phyloP scores from a whole-genome alignment of 768 basidiomycete genomes.

The Trametes cingulata region DNA sequence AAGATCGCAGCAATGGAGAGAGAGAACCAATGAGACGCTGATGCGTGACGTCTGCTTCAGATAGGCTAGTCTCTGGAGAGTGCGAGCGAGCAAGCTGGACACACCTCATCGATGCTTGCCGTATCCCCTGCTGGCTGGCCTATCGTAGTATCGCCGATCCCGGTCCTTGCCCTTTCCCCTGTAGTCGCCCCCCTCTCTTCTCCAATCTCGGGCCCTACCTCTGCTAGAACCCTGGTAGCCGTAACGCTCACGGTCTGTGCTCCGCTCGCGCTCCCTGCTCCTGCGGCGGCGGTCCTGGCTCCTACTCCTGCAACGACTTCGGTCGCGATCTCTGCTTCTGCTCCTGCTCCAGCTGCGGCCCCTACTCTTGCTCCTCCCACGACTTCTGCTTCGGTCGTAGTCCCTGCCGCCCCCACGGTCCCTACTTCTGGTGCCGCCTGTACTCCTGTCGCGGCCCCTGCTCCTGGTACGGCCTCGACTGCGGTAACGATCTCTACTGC shows the following conservation, averaged over 20 bases:
- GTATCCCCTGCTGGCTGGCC: neutral
- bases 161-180: neutral
- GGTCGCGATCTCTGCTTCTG: neutral
- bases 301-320: neutral
- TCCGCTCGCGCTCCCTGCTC: neutral
- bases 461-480: neutral
- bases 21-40: neutral
- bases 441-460: neutral
- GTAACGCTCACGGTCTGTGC: neutral
- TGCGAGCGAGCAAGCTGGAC: neutral
- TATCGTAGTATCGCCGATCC: neutral
- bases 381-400: neutral
- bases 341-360: neutral
- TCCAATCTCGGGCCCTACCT: neutral
- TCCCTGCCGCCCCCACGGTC: neutral
- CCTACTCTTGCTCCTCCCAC: neutral
- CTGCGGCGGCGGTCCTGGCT: neutral
- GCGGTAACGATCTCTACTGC: neutral
- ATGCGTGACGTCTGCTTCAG: neutral
- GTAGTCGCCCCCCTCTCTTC: neutral
- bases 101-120: neutral
- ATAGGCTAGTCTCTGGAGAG: neutral
- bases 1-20: neutral
- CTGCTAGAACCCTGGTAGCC: neutral
- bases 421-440: neutral